phyloP scores from a whole-genome alignment of 2,329 filamentous ascomycete genomes.

The Ceratocystis colombiana region DNA sequence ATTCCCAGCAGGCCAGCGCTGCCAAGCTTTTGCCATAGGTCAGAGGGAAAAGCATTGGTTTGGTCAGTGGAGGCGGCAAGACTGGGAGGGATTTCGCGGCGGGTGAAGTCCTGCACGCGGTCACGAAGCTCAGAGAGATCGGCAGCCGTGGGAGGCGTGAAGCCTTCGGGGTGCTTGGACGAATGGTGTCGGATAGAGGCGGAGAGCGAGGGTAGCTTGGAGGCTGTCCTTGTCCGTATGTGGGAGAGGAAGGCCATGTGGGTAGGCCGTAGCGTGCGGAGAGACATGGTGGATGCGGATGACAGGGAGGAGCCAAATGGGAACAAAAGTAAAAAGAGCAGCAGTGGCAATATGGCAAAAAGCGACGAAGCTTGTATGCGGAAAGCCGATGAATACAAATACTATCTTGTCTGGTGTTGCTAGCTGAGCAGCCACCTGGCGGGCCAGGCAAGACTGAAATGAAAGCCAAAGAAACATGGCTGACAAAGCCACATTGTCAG shows the following conservation, averaged over 20 bases:
- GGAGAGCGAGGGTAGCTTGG: conserved; percentile 28
- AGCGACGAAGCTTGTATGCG: too few relatives aligned
- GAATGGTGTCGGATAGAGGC: conserved; percentile 41
- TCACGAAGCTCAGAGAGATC: conserved; percentile 75
- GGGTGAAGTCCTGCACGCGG: conserved; percentile 77
- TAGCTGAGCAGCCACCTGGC: neutral
- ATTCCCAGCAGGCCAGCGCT: conserved; percentile 86
- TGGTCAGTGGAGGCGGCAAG: conserved; percentile 75
- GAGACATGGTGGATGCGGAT: neutral
- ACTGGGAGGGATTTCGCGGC: conserved; percentile 75
- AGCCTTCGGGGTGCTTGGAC: conserved; percentile 51
- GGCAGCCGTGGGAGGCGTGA: conserved; percentile 55
- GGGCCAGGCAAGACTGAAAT: neutral
- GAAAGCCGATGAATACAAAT: too few relatives aligned
- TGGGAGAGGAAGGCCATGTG: conserved; percentile 25
- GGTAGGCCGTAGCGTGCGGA: conserved; percentile 4
- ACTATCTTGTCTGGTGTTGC: neutral
- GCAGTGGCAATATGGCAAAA: neutral
- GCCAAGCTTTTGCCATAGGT: conserved; percentile 90
- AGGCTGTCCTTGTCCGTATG: neutral
- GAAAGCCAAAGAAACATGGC: neutral
- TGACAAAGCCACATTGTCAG: neutral
- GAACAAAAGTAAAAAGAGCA: neutral
- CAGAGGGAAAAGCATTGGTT: conserved; percentile 74
- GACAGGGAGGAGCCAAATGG: neutral